Base-by-base conservation (phyloP, 1,284 basidiomycete species). In the Pisolithus thermaeus region DNA sequence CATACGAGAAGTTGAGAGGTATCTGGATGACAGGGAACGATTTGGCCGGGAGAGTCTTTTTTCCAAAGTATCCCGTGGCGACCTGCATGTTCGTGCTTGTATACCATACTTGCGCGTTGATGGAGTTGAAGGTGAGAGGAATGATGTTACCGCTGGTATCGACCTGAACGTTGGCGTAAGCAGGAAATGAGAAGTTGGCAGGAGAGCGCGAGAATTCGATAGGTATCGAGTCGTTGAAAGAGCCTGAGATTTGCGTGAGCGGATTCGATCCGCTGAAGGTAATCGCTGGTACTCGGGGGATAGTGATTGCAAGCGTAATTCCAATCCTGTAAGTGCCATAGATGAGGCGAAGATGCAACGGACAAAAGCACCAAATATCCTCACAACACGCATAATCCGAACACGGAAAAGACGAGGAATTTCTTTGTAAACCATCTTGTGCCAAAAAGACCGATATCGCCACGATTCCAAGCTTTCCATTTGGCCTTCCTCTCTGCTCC, bases 141-240 rank as follows among this genome's bases (percentile, higher is more conserved):
- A 94, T 72, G 63, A 80, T 87, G 58, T 86, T 91, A 59, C 68
- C 70, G 14, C 72, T 73, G 4, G 90, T 91, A 69, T 92, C 79
- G 43, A 89, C 75, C 60, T 89, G 77, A 8, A 95, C 72, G 42
- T 84, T 76, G 20, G 90, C 81, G 46, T 78, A 72, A 1, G 83
- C 90, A 2, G 86, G 76, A 74, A 94, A 95, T 18, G 85, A 83
- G 68, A 93, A 95, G 68, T 94, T 94, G 46, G 92, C 83, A 0
- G 90, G 90, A 0, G 73, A 64, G 48, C 87, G 80, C 39, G 77
- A 82, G 72, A 93, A 92, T 20, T 70, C 64, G 0, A 77, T 80
- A 1, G 81, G 77, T 47, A 88, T 69, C 4, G 76, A 74, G 8
- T 64, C 55, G 45, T 74, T 77, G 76, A 77, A 87, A 20, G 59